Evolutionary conservation across 176 grass and related monocot genomes (phyloP).

Genomic region (Paspalum vaginatum): DNA sequence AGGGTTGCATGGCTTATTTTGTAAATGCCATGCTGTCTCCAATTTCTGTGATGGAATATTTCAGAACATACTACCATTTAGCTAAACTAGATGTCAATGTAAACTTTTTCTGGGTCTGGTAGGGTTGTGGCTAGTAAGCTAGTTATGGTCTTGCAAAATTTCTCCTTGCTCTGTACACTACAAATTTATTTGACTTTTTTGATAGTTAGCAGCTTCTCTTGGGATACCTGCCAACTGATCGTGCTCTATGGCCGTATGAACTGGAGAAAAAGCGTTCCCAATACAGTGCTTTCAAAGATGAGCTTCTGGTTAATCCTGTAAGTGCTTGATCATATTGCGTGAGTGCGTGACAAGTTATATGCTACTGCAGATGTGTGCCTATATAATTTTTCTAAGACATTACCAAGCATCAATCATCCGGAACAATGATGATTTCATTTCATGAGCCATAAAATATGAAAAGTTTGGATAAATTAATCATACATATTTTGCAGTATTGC

Average conservation of each 20-base stretch:
- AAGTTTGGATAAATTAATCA: slow-evolving; percentile 23
- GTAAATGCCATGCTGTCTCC: background rate
- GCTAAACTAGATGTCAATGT: background rate
- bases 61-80: slow-evolving; percentile 13
- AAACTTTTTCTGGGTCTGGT: background rate
- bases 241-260: slow-evolving; percentile 78
- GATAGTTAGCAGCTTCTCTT: slow-evolving; percentile 97
- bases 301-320: slow-evolving; percentile 94
- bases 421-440: slow-evolving; percentile 7
- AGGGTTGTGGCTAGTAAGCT: background rate
- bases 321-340: slow-evolving; percentile 46
- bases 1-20: background rate
- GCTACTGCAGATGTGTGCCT: background rate
- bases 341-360: background rate
- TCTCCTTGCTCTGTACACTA: slow-evolving; percentile 36
- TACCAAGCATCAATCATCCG: background rate
- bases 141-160: background rate
- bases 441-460: background rate
- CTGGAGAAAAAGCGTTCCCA: slow-evolving; percentile 88
- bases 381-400: slow-evolving; percentile 5
- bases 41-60: background rate
- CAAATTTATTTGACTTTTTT: slow-evolving; percentile 82
- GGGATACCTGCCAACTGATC: slow-evolving; percentile 88
- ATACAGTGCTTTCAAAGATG: slow-evolving; percentile 82
- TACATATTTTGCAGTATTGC: background rate